These are phyloP conservation scores for Blastocladiella britannica DNA, from an alignment of 192 early-diverging fungal genomes.

Conservation along the genomic window DNA sequence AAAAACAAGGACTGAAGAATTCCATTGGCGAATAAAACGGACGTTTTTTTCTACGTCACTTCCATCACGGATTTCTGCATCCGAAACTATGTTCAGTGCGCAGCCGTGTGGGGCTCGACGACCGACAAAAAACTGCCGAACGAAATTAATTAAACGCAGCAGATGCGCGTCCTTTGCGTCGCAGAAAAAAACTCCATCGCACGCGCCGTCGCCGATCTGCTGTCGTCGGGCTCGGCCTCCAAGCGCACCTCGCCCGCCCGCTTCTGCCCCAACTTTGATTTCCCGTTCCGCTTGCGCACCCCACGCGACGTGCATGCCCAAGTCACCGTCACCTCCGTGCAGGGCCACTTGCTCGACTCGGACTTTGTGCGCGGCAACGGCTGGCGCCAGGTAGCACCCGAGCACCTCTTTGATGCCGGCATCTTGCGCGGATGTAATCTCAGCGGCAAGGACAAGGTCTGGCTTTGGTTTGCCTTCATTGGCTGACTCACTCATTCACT, in stretches of 20 bases:
- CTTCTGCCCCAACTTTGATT: conserved; percentile 66
- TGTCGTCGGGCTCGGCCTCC: conserved; percentile 29
- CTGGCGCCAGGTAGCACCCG: conserved; percentile 42
- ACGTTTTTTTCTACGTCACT: too few relatives aligned
- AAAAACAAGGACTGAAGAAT: too few relatives aligned
- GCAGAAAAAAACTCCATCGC: conserved; percentile 87
- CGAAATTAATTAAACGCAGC: too few relatives aligned
- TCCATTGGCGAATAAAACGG: too few relatives aligned
- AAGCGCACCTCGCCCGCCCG: conserved; percentile 17
- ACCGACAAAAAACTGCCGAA: too few relatives aligned
- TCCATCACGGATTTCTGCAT: too few relatives aligned
- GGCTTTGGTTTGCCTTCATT: background rate
- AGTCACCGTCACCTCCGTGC: conserved; percentile 63
- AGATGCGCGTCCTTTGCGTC: conserved; percentile 76
- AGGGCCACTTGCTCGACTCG: conserved; percentile 48
- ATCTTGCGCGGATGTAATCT: conserved; percentile 31
- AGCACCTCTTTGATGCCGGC: conserved; percentile 41
- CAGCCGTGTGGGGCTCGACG: too few relatives aligned
- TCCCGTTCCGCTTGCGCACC: conserved; percentile 33
- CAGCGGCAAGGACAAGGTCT: too few relatives aligned
- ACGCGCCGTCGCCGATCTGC: conserved; percentile 54
- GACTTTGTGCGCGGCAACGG: conserved; percentile 41
- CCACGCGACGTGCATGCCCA: conserved; percentile 18
- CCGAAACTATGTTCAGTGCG: too few relatives aligned
- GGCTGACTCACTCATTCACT: background rate